Conservation (phyloP, 305 asterid genomes). For the Fraxinus paxiana region DNA sequence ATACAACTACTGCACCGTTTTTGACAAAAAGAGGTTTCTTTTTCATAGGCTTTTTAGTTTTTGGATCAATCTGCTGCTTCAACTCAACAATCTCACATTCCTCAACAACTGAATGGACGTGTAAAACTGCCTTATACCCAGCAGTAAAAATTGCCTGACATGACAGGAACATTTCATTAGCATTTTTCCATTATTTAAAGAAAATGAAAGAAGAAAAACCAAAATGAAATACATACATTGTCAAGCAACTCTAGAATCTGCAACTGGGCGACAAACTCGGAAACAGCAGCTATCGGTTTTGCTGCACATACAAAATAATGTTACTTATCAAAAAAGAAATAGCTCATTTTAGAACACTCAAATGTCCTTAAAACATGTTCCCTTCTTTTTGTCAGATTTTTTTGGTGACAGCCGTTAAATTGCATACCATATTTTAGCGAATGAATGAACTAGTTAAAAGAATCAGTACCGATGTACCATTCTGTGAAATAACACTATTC, state of each 20-base stretch:
- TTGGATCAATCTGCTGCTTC: constrained; percentile 73
- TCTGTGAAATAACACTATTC: neutral
- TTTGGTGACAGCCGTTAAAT: neutral
- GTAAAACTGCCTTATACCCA: constrained; percentile 94
- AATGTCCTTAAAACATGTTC: neutral
- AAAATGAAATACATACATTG: constrained; percentile 45
- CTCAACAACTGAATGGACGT: constrained; percentile 81
- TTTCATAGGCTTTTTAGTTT: constrained; percentile 69
- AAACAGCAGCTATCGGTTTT: constrained; percentile 65
- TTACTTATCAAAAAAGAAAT: constrained; percentile 3
- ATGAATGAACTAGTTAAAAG: neutral
- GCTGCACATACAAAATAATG: constrained; percentile 43
- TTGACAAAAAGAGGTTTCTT: constrained; percentile 88
- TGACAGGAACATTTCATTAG: neutral
- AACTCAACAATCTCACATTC: constrained; percentile 92
- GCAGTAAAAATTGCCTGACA: constrained; percentile 90
- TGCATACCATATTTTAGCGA: neutral
- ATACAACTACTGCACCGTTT: constrained; percentile 66
- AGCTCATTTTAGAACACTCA: neutral
- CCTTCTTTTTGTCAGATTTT: neutral
- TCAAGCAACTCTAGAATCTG: constrained; percentile 87
- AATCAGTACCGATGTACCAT: neutral
- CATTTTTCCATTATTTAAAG: neutral
- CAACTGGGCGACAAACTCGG: constrained; percentile 79
- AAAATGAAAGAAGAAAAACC: neutral